Evolutionary conservation across 2,329 filamentous ascomycete genomes (phyloP).

Genomic region (Fusarium austroafricanum): DNA sequence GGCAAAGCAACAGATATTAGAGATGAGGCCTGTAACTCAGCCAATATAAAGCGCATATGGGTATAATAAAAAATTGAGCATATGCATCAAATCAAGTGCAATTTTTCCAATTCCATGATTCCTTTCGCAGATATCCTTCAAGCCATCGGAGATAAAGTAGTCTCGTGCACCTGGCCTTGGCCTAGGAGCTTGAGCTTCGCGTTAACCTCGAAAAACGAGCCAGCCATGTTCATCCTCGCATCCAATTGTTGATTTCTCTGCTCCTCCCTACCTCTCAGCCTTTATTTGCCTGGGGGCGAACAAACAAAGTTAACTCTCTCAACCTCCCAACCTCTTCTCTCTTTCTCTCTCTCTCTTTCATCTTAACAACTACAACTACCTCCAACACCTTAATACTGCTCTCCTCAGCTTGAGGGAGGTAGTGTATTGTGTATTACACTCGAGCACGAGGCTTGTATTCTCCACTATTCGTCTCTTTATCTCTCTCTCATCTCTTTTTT

Average conservation of each 20-base stretch:
- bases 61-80: neutral
- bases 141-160: slow-evolving; percentile 3
- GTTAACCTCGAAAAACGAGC: slow-evolving; percentile 34
- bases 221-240: slow-evolving; percentile 31
- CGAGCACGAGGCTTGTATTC: slow-evolving; percentile 34
- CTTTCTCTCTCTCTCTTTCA: neutral
- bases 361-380: slow-evolving; percentile 14
- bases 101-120: neutral
- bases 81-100: neutral
- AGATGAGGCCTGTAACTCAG: slow-evolving; percentile 27
- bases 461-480: slow-evolving; percentile 27
- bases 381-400: neutral
- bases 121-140: neutral
- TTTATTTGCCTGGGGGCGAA: slow-evolving; percentile 1
- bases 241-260: slow-evolving; percentile 31
- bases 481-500: slow-evolving; percentile 21
- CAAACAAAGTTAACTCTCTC: slow-evolving; percentile 21
- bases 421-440: slow-evolving; percentile 34
- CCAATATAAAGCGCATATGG: neutral
- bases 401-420: neutral
- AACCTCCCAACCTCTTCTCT: slow-evolving; percentile 1
- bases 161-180: slow-evolving; percentile 13
- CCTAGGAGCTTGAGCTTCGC: slow-evolving; percentile 31
- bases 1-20: slow-evolving; percentile 33
- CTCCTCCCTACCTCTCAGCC: slow-evolving; percentile 10